Conservation (phyloP, 2,329 filamentous ascomycete genomes). For the Mycosphaerella sp. region DNA sequence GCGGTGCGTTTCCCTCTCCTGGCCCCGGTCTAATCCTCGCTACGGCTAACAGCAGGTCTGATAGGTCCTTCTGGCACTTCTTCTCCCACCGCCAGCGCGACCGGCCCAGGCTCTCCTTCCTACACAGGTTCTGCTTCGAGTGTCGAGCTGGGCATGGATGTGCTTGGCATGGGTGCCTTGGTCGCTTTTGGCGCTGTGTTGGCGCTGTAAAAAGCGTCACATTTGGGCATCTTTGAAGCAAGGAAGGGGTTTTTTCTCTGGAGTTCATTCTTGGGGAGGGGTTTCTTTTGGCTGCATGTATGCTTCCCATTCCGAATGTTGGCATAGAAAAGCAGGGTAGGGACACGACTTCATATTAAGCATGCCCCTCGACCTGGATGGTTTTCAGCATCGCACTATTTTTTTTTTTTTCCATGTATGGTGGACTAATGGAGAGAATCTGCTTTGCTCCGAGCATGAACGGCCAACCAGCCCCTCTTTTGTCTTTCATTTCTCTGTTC, state of each 20-base stretch:
- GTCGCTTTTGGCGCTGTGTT: slow-evolving; percentile 27
- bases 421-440: not conserved
- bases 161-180: slow-evolving; percentile 23
- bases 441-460: not conserved
- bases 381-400: not conserved
- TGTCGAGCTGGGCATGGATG: slow-evolving; percentile 23
- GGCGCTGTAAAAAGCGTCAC: slow-evolving; percentile 10
- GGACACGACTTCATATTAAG: not conserved
- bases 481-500: no score
- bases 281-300: not conserved
- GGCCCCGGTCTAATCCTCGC: not conserved
- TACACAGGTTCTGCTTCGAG: slow-evolving; percentile 20
- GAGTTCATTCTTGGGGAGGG: not conserved
- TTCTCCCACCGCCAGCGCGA: slow-evolving; percentile 11
- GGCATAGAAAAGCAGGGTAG: not conserved
- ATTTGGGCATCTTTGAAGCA: not conserved
- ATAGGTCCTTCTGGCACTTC: not conserved
- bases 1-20: slow-evolving; percentile 8
- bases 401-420: not conserved
- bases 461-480: no score
- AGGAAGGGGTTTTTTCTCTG: not conserved
- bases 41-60: slow-evolving; percentile 10
- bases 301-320: not conserved
- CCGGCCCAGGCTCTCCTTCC: slow-evolving; percentile 6
- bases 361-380: not conserved